Percentiles rank a stretch among this genome's conserved stretches.
These are phyloP conservation scores for Geotrichum phurueaensis DNA, from an alignment of 1,139 yeast genomes.

Conservation along the genomic window DNA sequence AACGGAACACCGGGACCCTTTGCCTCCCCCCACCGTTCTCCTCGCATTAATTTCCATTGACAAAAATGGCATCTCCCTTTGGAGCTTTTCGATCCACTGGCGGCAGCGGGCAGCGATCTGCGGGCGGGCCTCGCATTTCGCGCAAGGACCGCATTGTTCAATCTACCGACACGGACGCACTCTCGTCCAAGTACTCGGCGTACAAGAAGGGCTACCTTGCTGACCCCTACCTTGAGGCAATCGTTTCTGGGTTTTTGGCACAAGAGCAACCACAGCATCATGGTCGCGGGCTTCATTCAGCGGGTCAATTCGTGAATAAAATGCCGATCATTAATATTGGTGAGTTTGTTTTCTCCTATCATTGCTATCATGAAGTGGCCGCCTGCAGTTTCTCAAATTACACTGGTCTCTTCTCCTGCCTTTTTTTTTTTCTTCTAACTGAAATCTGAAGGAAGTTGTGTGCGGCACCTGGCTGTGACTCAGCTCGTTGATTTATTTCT, in stretches of 20 bases:
- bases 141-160: constrained; percentile 47
- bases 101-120: neutral
- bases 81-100: neutral
- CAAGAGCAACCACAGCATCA: constrained; percentile 21
- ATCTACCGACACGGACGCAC: constrained; percentile 80
- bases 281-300: constrained; percentile 22
- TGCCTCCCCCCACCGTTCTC: neutral
- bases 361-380: neutral
- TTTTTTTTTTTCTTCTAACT: neutral
- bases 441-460: constrained; percentile 59
- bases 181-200: constrained; percentile 65
- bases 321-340: constrained; percentile 69
- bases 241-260: constrained; percentile 31
- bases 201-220: constrained; percentile 47
- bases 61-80: constrained; percentile 4
- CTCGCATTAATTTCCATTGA: neutral
- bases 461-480: constrained; percentile 64
- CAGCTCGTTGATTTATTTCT: constrained; percentile 48
- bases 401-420: neutral
- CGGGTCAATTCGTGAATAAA: constrained; percentile 40
- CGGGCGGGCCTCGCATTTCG: constrained; percentile 9
- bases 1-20: neutral
- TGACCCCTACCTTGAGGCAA: constrained; percentile 46
- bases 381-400: neutral
- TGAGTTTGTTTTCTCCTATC: constrained; percentile 9